Evolutionary conservation across 352 stramenopile genomes (phyloP).

Genomic region (Thraustochytrium striatum): DNA sequence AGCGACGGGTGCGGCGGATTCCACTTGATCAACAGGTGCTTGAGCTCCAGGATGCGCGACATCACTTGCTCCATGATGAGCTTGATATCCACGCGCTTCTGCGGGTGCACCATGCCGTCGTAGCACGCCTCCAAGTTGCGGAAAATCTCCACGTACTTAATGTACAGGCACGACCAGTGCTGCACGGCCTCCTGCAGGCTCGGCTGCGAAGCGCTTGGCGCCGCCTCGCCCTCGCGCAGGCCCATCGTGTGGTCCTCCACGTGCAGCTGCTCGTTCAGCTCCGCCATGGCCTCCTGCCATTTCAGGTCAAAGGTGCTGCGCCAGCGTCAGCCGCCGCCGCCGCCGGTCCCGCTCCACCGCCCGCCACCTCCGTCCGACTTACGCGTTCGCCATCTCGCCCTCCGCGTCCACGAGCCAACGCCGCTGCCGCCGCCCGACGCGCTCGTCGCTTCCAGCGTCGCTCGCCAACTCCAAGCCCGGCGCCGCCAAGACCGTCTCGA

Average conservation of each 20-base stretch:
- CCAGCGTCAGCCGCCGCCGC: no score
- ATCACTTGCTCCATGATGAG: slow-evolving; percentile 83
- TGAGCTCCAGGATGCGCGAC: slow-evolving; percentile 67
- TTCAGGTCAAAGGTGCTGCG: slow-evolving; percentile 74
- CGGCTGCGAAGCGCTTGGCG: slow-evolving; percentile 55
- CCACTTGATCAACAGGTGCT: slow-evolving; percentile 87
- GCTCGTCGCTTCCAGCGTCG: no score
- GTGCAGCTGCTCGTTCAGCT: slow-evolving; percentile 84
- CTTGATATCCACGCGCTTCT: slow-evolving; percentile 88
- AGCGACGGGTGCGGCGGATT: slow-evolving; percentile 76
- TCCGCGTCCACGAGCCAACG: no score
- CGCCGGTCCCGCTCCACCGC: no score
- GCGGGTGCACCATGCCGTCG: slow-evolving; percentile 85
- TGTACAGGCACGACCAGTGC: slow-evolving; percentile 89
- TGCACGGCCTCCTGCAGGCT: slow-evolving; percentile 82
- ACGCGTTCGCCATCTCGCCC: no score
- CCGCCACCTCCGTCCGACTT: no score
- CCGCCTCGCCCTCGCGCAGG: slow-evolving; percentile 51
- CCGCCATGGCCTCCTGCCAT: slow-evolving; percentile 83
- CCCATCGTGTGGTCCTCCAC: slow-evolving; percentile 74
- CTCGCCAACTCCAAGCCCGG: no score
- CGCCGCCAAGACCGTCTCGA: no score
- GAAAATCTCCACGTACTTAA: slow-evolving; percentile 88
- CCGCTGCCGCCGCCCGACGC: no score
- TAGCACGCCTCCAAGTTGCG: slow-evolving; percentile 80